These are phyloP conservation scores for Aegilops speltoides DNA, from an alignment of 176 grass and related monocot species.

Conservation along the genomic window DNA sequence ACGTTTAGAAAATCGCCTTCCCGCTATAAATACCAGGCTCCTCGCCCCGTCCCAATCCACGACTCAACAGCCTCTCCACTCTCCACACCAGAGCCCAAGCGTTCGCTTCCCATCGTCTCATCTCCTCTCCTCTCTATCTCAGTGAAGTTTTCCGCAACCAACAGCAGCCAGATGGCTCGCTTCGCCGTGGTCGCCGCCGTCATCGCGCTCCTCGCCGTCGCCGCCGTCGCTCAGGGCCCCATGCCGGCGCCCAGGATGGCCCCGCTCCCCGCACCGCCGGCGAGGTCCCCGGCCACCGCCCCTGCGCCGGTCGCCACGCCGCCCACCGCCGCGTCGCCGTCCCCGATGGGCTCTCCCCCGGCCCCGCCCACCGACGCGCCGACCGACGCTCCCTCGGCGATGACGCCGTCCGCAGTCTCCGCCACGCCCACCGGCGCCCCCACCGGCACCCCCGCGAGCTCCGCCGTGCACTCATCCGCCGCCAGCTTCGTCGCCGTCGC, in stretches of 20 bases:
- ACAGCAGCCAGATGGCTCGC: not conserved
- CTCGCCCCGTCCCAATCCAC: not conserved
- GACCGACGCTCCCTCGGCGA: not conserved
- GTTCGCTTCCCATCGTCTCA: not conserved
- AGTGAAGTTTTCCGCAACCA: too few relatives aligned
- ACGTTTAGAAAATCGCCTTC: not conserved
- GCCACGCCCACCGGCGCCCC: constrained; percentile 17
- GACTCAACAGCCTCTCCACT: not conserved
- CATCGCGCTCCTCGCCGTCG: constrained; percentile 29
- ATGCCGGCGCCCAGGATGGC: constrained; percentile 43
- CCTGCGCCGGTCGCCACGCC: constrained; percentile 28
- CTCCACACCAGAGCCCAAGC: not conserved
- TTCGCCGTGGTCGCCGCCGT: constrained; percentile 24
- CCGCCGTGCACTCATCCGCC: not conserved
- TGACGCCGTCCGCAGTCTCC: not conserved
- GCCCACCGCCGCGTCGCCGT: constrained; percentile 24
- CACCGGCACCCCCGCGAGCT: not conserved
- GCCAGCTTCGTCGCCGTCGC: constrained; percentile 41
- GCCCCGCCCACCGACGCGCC: constrained; percentile 9
- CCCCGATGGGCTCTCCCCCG: constrained; percentile 35
- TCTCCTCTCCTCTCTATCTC: not conserved
- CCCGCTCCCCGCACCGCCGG: constrained; percentile 40
- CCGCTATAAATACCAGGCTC: constrained; percentile 17
- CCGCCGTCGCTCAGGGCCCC: constrained; percentile 35
- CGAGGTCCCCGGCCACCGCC: constrained; percentile 36